Conservation (phyloP, 352 stramenopile genomes). For the Thalassiosira mediterranea region DNA sequence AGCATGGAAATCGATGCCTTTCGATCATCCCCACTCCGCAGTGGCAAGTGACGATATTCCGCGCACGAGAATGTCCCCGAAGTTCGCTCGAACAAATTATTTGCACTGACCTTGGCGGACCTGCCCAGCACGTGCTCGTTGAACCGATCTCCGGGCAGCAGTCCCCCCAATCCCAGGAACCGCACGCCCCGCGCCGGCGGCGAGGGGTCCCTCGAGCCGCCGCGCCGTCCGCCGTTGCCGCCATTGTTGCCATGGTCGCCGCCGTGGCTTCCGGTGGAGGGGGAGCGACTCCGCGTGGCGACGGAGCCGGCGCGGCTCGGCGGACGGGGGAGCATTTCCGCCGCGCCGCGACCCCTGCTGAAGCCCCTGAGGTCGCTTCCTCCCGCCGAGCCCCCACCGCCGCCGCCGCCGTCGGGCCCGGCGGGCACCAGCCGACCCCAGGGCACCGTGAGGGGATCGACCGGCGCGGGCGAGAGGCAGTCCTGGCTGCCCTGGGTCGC, state of each 20-base stretch:
- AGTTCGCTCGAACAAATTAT: too few species aligned
- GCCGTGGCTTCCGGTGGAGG: conserved; percentile 7
- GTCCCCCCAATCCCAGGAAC: conserved; percentile 58
- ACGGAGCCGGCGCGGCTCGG: conserved; percentile 9
- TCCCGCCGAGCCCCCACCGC: not conserved
- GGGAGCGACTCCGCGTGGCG: conserved; percentile 35
- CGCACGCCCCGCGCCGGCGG: conserved; percentile 4
- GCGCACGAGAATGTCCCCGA: too few species aligned
- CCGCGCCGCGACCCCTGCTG: conserved; percentile 14
- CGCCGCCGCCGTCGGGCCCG: conserved; percentile 7
- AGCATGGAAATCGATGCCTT: too few species aligned
- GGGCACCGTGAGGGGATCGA: conserved; percentile 48
- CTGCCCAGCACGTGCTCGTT: conserved; percentile 62
- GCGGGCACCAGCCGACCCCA: conserved; percentile 61
- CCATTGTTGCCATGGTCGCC: too few species aligned
- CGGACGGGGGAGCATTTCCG: conserved; percentile 30
- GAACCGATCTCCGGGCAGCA: conserved; percentile 55
- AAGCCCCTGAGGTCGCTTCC: not conserved
- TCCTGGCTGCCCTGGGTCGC: conserved; percentile 2
- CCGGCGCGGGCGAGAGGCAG: conserved; percentile 24
- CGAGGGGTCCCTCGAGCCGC: not conserved
- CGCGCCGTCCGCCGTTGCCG: too few species aligned
- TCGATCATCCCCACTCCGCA: too few species aligned
- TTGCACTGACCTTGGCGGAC: conserved; percentile 46
- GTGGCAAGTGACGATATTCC: too few species aligned